Evolutionary conservation across 306 rosid species (phyloP).

Genomic region (Mucuna pruriens): DNA sequence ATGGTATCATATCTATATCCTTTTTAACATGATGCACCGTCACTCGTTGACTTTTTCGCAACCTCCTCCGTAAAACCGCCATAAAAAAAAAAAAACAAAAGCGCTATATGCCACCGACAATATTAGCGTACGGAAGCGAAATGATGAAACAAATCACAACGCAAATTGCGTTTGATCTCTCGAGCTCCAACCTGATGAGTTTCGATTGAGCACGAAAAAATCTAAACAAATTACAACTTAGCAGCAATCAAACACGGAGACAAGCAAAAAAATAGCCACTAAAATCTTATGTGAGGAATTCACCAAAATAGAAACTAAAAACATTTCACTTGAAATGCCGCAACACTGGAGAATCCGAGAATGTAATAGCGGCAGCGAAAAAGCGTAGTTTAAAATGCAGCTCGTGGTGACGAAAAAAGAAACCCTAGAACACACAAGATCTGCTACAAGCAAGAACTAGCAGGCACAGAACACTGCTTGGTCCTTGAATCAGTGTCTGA

Average conservation of each 20-base stretch:
- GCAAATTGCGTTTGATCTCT: constrained; percentile 15
- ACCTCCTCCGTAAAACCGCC: constrained; percentile 24
- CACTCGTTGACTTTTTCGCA: constrained; percentile 24
- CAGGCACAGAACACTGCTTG: constrained; percentile 23
- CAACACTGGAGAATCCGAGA: not conserved
- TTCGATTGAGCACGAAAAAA: not conserved
- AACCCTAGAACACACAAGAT: constrained; percentile 56
- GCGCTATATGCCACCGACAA: constrained; percentile 35
- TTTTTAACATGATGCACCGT: constrained; percentile 10
- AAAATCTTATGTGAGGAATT: not conserved
- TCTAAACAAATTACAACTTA: constrained; percentile 15
- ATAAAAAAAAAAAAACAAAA: not conserved
- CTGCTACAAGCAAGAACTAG: constrained; percentile 27
- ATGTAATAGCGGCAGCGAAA: not conserved
- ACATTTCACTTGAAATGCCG: not conserved
- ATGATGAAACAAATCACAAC: not conserved
- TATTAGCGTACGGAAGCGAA: constrained; percentile 19
- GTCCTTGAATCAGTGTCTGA: constrained; percentile 25
- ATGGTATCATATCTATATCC: constrained; percentile 12
- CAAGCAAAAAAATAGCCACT: not conserved
- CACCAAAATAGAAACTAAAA: not conserved
- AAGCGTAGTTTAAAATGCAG: not conserved
- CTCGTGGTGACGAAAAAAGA: not conserved
- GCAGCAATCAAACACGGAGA: constrained; percentile 16
- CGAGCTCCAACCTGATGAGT: not conserved